Conservation (phyloP, 2,329 filamentous ascomycete species). For the Lecanicillium sp. region DNA sequence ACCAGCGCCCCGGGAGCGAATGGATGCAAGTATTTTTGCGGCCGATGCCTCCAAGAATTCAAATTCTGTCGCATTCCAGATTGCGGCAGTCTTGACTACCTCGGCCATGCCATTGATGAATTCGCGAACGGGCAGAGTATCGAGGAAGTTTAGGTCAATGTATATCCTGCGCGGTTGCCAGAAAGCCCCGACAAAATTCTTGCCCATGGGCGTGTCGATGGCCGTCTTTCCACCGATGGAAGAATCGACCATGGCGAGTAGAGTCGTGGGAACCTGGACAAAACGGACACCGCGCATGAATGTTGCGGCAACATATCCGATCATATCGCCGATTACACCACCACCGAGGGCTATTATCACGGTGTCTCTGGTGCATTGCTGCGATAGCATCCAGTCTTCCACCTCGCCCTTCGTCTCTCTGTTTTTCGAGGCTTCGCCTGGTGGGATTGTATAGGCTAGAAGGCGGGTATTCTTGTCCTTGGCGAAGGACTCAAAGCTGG, state of each 20-base stretch:
- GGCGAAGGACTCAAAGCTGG: constrained; percentile 27
- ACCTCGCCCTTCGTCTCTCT: constrained; percentile 91
- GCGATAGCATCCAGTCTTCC: constrained; percentile 92
- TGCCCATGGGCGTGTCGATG: constrained; percentile 91
- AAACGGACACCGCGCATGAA: constrained; percentile 98
- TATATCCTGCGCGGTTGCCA: constrained; percentile 95
- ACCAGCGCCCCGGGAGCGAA: constrained; percentile 33
- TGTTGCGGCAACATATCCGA: constrained; percentile 93
- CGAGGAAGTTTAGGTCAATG: constrained; percentile 86
- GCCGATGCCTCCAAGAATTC: constrained; percentile 77
- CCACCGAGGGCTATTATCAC: constrained; percentile 92
- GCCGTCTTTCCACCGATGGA: constrained; percentile 98
- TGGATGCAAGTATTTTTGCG: constrained; percentile 56
- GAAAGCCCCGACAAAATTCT: constrained; percentile 93
- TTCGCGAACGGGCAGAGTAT: constrained; percentile 82
- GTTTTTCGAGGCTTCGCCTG: constrained; percentile 90
- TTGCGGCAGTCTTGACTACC: constrained; percentile 94
- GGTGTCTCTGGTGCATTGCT: constrained; percentile 90
- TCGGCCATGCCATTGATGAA: constrained; percentile 99
- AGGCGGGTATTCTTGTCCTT: constrained; percentile 51
- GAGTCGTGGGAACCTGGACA: constrained; percentile 91
- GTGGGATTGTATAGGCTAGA: constrained; percentile 78
- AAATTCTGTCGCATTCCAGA: constrained; percentile 89
- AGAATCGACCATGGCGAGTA: constrained; percentile 96
- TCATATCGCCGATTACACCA: constrained; percentile 96